These are phyloP conservation scores for Yarrowia osloensis DNA, from an alignment of 805 yeast genomes.

Conservation along the genomic window DNA sequence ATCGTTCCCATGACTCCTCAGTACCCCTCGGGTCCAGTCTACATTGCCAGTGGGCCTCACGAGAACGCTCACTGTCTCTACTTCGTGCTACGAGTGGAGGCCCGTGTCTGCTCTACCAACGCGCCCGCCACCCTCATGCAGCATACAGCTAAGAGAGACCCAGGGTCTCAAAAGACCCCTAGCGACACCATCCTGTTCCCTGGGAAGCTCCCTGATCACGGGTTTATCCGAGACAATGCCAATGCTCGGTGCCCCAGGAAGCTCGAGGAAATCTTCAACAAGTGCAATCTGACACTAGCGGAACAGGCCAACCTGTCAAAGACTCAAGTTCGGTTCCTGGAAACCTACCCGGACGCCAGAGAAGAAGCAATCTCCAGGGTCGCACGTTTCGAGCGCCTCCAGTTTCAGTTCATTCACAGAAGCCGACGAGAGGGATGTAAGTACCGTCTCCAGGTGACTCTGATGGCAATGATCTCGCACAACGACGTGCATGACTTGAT, in stretches of 20 bases:
- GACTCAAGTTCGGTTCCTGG: not conserved
- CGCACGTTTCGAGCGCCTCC: slow-evolving; percentile 25
- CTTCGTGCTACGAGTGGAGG: slow-evolving; percentile 23
- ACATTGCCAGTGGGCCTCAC: slow-evolving; percentile 8
- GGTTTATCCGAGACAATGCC: slow-evolving; percentile 14
- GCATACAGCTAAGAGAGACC: slow-evolving; percentile 21
- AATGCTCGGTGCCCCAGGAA: slow-evolving; percentile 19
- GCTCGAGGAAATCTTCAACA: not conserved
- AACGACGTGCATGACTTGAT: not conserved
- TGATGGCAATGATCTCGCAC: slow-evolving; percentile 15
- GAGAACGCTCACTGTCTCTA: not conserved
- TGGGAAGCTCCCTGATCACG: slow-evolving; percentile 16
- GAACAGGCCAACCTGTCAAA: not conserved
- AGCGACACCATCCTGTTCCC: slow-evolving; percentile 1
- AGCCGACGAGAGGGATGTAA: slow-evolving; percentile 27
- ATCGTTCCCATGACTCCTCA: not conserved
- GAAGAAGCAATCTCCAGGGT: slow-evolving; percentile 4
- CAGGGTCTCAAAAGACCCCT: slow-evolving; percentile 17
- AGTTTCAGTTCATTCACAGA: slow-evolving; percentile 24
- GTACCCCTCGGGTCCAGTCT: slow-evolving; percentile 12
- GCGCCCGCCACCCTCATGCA: slow-evolving; percentile 3
- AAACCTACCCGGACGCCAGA: slow-evolving; percentile 7
- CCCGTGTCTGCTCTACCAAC: not conserved
- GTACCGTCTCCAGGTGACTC: slow-evolving; percentile 11
- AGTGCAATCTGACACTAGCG: not conserved